These are phyloP conservation scores for Candida endomychidarum DNA, from an alignment of 805 yeast genomes.

Conservation along the genomic window DNA sequence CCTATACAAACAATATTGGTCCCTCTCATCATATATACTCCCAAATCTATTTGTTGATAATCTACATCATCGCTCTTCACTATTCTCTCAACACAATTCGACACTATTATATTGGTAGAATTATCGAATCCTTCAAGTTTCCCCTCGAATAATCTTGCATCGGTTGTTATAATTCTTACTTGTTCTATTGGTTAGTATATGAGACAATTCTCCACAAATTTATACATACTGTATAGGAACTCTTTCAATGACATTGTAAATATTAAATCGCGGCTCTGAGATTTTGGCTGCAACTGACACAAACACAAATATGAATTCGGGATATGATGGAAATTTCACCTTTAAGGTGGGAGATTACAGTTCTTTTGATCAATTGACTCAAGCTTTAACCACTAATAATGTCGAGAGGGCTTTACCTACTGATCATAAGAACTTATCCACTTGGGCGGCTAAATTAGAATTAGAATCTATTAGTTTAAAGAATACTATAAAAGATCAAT, in stretches of 20 bases:
- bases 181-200: conserved; percentile 23
- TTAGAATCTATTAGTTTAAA: conserved; percentile 26
- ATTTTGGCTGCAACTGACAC: conserved; percentile 1
- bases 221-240: conserved; percentile 33
- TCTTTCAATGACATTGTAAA: conserved; percentile 20
- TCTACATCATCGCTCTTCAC: conserved; percentile 37
- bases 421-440: conserved; percentile 15
- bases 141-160: conserved; percentile 45
- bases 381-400: not conserved
- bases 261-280: not conserved
- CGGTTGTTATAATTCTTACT: conserved; percentile 43
- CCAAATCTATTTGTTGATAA: conserved; percentile 44
- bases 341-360: not conserved
- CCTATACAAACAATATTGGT: conserved; percentile 60
- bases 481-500: not conserved
- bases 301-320: not conserved
- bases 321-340: not conserved
- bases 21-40: conserved; percentile 56
- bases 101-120: conserved; percentile 57
- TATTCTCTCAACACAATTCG: conserved; percentile 51
- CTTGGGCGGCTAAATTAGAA: conserved; percentile 34
- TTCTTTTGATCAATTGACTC: conserved; percentile 1
- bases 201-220: not conserved
- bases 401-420: not conserved
- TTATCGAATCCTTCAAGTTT: conserved; percentile 59